Conservation (phyloP, 202 grass and related monocot species). For the Schoenoplectus triqueter region DNA sequence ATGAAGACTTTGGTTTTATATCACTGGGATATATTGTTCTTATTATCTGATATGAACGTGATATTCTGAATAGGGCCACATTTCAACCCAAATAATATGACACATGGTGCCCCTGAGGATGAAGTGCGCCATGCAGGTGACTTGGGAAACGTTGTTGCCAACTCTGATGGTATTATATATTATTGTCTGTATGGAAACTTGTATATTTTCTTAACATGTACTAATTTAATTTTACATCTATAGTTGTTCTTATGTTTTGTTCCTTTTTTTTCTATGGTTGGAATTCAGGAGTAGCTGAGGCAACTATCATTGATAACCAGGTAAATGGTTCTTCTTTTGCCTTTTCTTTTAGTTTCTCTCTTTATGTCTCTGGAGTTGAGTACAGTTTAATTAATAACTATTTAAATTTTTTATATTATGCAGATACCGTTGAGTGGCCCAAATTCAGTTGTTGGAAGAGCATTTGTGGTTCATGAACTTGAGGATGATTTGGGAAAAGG, state of each 20-base stretch:
- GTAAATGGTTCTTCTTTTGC: slow-evolving; percentile 41
- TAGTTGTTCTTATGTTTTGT: slow-evolving; percentile 20
- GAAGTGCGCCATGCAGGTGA: slow-evolving; percentile 97
- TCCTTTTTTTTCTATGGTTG: background rate
- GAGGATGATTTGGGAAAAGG: slow-evolving; percentile 98
- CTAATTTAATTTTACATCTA: slow-evolving; percentile 33
- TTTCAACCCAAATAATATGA: slow-evolving; percentile 82
- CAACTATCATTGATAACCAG: slow-evolving; percentile 85
- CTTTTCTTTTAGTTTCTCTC: too few species aligned
- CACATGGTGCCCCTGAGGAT: slow-evolving; percentile 92
- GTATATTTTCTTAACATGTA: slow-evolving; percentile 22
- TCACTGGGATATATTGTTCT: too few species aligned
- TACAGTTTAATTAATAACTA: slow-evolving; percentile 16
- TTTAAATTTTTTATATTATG: slow-evolving; percentile 8
- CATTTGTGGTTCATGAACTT: slow-evolving; percentile 98
- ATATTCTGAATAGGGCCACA: slow-evolving; percentile 61
- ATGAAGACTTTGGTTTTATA: too few species aligned
- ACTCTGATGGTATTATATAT: slow-evolving; percentile 59
- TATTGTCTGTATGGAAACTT: background rate
- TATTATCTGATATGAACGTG: too few species aligned
- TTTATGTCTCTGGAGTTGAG: slow-evolving; percentile 6
- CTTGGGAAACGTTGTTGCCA: slow-evolving; percentile 90
- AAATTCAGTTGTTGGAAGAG: slow-evolving; percentile 91
- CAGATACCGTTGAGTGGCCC: slow-evolving; percentile 82
- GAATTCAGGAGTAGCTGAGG: slow-evolving; percentile 77